Evolutionary conservation across 2,329 filamentous ascomycete genomes (phyloP).

Genomic region (Cryphonectria nitschkei): DNA sequence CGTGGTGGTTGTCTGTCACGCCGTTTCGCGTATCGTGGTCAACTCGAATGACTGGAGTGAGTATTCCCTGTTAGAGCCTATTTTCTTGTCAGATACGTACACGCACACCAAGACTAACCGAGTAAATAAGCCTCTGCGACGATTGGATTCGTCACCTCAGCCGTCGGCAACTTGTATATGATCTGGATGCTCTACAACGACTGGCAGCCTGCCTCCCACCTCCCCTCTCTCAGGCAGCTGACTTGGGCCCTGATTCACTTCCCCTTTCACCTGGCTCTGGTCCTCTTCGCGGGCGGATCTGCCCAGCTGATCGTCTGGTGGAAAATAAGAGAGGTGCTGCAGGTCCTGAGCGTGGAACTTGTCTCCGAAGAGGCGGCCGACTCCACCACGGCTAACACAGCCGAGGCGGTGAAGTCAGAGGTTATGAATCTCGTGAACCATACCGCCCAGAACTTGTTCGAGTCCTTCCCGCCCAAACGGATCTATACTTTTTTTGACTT

Average conservation of each 20-base stretch:
- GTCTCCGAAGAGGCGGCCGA: neutral
- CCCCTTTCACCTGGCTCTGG: constrained; percentile 64
- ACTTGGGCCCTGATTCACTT: constrained; percentile 54
- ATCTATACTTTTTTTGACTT: neutral
- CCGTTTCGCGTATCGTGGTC: constrained; percentile 55
- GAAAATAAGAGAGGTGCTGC: constrained; percentile 37
- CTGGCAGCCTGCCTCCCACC: constrained; percentile 66
- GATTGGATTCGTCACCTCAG: constrained; percentile 46
- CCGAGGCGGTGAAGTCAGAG: neutral
- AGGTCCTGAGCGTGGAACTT: neutral
- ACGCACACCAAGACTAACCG: constrained; percentile 26
- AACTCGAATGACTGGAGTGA: constrained; percentile 45
- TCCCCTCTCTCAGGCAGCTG: constrained; percentile 60
- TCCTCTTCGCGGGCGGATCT: constrained; percentile 65
- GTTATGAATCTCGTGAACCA: neutral
- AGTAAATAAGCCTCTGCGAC: constrained; percentile 41
- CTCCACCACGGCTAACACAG: neutral
- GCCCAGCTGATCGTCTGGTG: constrained; percentile 57
- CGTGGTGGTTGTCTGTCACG: constrained; percentile 59
- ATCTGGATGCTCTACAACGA: constrained; percentile 57
- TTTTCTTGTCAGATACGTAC: neutral
- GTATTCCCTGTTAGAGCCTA: neutral
- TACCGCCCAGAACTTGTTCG: neutral
- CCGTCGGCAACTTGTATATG: constrained; percentile 44
- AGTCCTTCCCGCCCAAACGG: neutral